Evolutionary conservation across 1,139 yeast species (phyloP).

Genomic region (Torulaspora globosa): DNA sequence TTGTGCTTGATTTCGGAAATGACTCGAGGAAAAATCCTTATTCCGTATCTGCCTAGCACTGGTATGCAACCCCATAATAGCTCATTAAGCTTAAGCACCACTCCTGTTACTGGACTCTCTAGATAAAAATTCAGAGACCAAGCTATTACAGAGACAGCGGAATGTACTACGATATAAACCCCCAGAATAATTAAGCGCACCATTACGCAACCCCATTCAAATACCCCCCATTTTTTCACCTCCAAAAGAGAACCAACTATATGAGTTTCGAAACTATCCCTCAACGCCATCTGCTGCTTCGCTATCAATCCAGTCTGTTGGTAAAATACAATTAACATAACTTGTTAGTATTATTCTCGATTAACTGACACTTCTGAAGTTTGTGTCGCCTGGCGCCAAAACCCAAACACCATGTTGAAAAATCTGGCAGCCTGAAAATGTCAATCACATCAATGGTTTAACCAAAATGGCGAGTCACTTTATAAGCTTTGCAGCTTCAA

Average conservation of each 20-base stretch:
- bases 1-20: conserved; percentile 3
- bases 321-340: neutral
- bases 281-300: conserved; percentile 17
- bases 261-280: conserved; percentile 21
- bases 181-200: conserved; percentile 11
- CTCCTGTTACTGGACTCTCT: conserved; percentile 5
- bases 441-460: conserved; percentile 2
- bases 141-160: conserved; percentile 5
- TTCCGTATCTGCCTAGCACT: conserved; percentile 20
- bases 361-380: neutral
- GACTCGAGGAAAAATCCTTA: conserved; percentile 12
- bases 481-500: neutral
- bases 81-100: conserved; percentile 9
- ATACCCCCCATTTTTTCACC: conserved; percentile 10
- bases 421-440: neutral
- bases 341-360: neutral
- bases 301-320: neutral
- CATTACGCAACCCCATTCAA: conserved; percentile 15
- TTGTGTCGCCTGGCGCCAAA: conserved; percentile 12
- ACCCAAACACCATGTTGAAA: conserved; percentile 4
- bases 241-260: conserved; percentile 20
- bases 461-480: neutral
- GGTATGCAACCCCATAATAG: conserved; percentile 23
- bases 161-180: conserved; percentile 11
- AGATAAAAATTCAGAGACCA: conserved; percentile 3